These are phyloP conservation scores for Fraxinus anomala DNA, from an alignment of 257 asterid species.

Conservation along the genomic window DNA sequence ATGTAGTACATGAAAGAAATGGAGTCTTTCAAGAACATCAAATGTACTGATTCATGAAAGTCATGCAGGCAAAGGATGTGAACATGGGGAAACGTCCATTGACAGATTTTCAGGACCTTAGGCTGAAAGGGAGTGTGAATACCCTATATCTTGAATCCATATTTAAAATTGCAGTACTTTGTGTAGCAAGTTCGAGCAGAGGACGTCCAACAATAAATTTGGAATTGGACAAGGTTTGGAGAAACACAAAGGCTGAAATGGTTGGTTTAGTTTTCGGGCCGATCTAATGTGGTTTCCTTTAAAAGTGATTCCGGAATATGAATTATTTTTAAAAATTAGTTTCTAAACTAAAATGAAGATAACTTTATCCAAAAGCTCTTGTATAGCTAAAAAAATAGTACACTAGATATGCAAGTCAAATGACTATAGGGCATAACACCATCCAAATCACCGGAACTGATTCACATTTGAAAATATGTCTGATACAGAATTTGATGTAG, in stretches of 20 bases:
- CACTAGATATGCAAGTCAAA: too few relatives aligned
- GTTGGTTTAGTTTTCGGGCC: slow-evolving; percentile 29
- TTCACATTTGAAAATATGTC: slow-evolving; percentile 30
- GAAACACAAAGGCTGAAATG: slow-evolving; percentile 47
- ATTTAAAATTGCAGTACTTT: slow-evolving; percentile 72
- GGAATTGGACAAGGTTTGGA: slow-evolving; percentile 71
- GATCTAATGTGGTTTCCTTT: too few relatives aligned
- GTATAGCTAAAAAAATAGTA: background rate
- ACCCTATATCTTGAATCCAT: slow-evolving; percentile 67
- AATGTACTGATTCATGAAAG: slow-evolving; percentile 17
- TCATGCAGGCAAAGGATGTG: slow-evolving; percentile 83
- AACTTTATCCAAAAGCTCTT: too few relatives aligned
- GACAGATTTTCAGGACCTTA: slow-evolving; percentile 63
- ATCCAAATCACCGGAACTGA: slow-evolving; percentile 32
- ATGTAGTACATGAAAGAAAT: background rate
- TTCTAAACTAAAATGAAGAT: too few relatives aligned
- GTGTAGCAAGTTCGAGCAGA: slow-evolving; percentile 67
- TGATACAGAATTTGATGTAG: background rate
- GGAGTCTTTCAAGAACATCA: too few relatives aligned
- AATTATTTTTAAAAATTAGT: too few relatives aligned
- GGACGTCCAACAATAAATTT: slow-evolving; percentile 71
- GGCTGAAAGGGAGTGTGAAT: slow-evolving; percentile 48
- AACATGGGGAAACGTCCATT: slow-evolving; percentile 63
- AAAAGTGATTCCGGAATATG: too few relatives aligned
- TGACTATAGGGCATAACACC: too few relatives aligned